Base-by-base conservation (phyloP, 352 stramenopile genomes). In the Saprolegnia diclina region DNA sequence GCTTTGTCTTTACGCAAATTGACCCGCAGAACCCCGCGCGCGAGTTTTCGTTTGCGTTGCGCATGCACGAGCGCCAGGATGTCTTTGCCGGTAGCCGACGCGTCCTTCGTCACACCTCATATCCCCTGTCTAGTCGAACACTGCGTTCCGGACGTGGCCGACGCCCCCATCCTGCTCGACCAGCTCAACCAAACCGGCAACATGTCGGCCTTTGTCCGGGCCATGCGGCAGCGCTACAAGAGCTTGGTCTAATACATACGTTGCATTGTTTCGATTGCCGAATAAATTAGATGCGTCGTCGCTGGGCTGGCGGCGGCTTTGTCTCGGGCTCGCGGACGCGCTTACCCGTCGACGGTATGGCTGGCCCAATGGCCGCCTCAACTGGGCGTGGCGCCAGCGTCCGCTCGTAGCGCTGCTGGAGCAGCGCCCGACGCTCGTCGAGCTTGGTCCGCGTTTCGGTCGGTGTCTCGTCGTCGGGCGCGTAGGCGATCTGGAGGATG, bases 151-250 rank as follows among this genome's bases (percentile, higher is more conserved):
- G 55, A 74, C 4, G 76, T 94, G n/a, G 45, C 73, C 4, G 73
- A 66, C 16, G 57, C 90, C 22, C 74, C 77, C 19, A 64, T 77
- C n/a, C 50, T 92, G 19, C 76, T 90, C 61, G 73, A 76, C 22
- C 70, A 82, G 56, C 81, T 94, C 14, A 94, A 92, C 73, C 59
- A 74, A 45, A 78, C 67, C 18, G 79, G 81, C 38, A 81, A 94
- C 71, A 79, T 94, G 54, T 83, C 85, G 45, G 74, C 78, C 24
- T 89, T 94, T 67, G 83, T 94, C 26, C 83, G 82, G 46, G 79
- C 80, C 40, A 94, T 94, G 83, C 83, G 85, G 0, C 82, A 81
- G 42, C 72, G 88, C 70, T 93, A 91, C 67, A 89, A 89, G 71
- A 75, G 82, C 45, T 59, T 59, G 52, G n/a, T 59, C 35, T 59